Evolutionary conservation across 2,329 filamentous ascomycete genomes (phyloP), one percentile per base, ranked within the genome.

Genomic region (Curvularia sp.): DNA sequence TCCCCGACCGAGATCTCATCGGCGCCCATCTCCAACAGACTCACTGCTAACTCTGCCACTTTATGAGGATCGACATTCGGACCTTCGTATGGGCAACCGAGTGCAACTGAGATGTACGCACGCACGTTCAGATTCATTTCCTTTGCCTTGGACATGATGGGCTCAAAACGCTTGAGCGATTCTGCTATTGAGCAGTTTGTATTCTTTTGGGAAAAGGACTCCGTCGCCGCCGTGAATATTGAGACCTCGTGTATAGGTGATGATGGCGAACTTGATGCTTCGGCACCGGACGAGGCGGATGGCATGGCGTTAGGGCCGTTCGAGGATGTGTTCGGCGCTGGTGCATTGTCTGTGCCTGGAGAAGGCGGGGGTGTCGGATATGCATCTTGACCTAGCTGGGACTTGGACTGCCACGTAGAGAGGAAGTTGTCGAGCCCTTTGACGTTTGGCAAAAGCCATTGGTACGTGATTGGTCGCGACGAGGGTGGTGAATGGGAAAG

Each of bases 1-100:
- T 97, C 93, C 6, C 92, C 93, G 0, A 97, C 85, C 1, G 90
- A 91, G 66, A 97, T 93, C 81, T 97, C 92, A 72, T 96, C 92
- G 19, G 92, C 93, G 18, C 93, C 93, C 82, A 94, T 91, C 71
- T 93, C 90, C 1, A 97, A 82, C 48, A 97, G 76, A 6, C 79
- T 70, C 82, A 87, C 59, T 81, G 86, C 86, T 23, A 89, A 80
- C 27, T 86, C 83, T 2, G 87, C 86, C 2, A 89, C 87, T 54
- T 82, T 83, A 64, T 84, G 79, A 0, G 86, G 85, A 36, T 84
- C 78, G 1, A 87, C 84, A 53, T 88, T 80, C 0, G 86, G 85
- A 0, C 87, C 87, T 77, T 89, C 87, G 63, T 87, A 95, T 0
- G 92, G 92, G 64, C 92, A 96, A 1, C 90, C 90, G 5, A 96